Percentiles rank a stretch among this genome's conserved stretches.
phyloP scores from a whole-genome alignment of 805 yeast species.

The Pichia exigua region DNA sequence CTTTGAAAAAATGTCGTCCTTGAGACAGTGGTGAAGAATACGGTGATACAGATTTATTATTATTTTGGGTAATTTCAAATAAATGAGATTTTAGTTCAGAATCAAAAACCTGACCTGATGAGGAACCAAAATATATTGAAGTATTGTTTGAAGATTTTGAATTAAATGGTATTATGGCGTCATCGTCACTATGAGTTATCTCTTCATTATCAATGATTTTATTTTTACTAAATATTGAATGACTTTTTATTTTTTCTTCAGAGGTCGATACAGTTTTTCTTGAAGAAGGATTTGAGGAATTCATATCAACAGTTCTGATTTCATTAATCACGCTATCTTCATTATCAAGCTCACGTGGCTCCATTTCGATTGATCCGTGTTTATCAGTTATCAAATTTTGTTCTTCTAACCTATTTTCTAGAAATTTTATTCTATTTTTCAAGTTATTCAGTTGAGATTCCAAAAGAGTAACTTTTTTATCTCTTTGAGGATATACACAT shows the following conservation, averaged over 20 bases:
- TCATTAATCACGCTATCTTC: not conserved
- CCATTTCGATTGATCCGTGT: not conserved
- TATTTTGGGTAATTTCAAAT: conserved; percentile 7
- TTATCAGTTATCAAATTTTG: not conserved
- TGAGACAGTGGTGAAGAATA: not conserved
- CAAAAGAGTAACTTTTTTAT: conserved; percentile 16
- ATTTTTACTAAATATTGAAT: not conserved
- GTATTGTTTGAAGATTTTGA: not conserved
- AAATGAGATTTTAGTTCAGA: conserved; percentile 10
- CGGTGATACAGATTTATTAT: not conserved
- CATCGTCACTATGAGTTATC: not conserved
- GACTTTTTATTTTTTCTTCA: no score
- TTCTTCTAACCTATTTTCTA: conserved; percentile 9
- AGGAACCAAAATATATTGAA: conserved; percentile 4
- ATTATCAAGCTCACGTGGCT: no score
- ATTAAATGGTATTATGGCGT: conserved; percentile 4
- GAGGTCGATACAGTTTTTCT: not conserved
- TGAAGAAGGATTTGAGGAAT: not conserved
- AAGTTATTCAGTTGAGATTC: conserved; percentile 15
- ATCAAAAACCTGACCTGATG: conserved; percentile 13
- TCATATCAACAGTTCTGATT: not conserved
- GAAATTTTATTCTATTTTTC: conserved; percentile 9
- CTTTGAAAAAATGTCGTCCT: conserved; percentile 10
- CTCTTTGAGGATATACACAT: conserved; percentile 17
- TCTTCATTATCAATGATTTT: not conserved